Conservation (phyloP, 768 basidiomycete genomes). For the Russula brevipes region DNA sequence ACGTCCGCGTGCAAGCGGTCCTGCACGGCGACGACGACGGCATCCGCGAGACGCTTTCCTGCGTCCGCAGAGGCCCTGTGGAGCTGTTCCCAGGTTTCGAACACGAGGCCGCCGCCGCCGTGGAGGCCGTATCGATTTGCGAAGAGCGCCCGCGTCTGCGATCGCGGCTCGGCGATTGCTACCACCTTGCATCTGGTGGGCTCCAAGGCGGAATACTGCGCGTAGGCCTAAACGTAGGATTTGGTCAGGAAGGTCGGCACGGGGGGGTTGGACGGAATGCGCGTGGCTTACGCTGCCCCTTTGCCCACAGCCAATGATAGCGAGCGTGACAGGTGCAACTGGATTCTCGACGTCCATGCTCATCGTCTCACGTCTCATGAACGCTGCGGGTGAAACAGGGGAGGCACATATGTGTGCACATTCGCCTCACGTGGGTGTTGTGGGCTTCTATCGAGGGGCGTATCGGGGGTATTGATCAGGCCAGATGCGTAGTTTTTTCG, state of each 20-base stretch:
- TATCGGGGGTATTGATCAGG: no score
- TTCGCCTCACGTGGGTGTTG: no score
- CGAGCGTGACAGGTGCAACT: constrained; percentile 55
- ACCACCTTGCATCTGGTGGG: constrained; percentile 71
- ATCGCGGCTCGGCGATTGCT: constrained; percentile 79
- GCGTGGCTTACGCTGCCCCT: constrained; percentile 58
- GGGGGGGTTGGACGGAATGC: not conserved
- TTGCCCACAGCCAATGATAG: constrained; percentile 77
- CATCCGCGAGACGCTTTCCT: constrained; percentile 74
- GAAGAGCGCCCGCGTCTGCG: constrained; percentile 55
- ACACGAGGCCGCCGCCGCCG: constrained; percentile 62
- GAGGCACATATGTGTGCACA: no score
- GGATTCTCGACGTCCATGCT: constrained; percentile 22
- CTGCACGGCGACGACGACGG: constrained; percentile 74
- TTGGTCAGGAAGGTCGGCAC: not conserved
- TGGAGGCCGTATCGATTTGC: constrained; percentile 56
- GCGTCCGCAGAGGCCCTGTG: constrained; percentile 61
- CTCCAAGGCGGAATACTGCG: constrained; percentile 51
- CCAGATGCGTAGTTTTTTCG: no score
- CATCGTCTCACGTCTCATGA: constrained; percentile 22
- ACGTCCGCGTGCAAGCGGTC: constrained; percentile 76
- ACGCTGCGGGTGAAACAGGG: not conserved
- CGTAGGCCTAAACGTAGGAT: constrained; percentile 47
- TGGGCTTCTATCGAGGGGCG: no score
- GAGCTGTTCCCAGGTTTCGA: constrained; percentile 67